Percentiles rank a stretch among this genome's conserved stretches.
Evolutionary conservation across 2,329 filamentous ascomycete species (phyloP).

Genomic region (Ophiostoma perfectum): DNA sequence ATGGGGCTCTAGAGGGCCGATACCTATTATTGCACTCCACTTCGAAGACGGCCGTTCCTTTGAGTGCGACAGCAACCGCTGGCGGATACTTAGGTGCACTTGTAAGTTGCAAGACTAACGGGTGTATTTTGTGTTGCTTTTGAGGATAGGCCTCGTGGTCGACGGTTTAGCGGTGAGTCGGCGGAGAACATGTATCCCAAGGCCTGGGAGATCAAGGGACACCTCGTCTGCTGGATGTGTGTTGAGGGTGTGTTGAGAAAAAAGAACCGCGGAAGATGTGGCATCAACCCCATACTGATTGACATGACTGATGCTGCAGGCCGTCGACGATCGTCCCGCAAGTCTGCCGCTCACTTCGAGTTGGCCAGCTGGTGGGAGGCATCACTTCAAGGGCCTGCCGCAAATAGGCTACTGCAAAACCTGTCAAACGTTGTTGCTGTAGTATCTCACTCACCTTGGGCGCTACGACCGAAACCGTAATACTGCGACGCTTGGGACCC

Average conservation of each 20-base stretch:
- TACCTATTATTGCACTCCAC: constrained; percentile 5
- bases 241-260: neutral
- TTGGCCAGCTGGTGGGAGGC: neutral
- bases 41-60: neutral
- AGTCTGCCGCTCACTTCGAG: neutral
- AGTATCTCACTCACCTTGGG: neutral
- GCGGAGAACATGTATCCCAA: neutral
- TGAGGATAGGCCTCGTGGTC: neutral
- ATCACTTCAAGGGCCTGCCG: no score
- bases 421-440: no score
- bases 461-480: neutral
- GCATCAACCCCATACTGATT: neutral
- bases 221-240: neutral
- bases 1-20: neutral
- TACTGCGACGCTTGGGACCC: neutral
- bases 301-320: neutral
- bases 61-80: constrained; percentile 1
- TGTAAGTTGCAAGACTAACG: neutral
- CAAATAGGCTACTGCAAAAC: no score
- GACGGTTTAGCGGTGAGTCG: neutral
- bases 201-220: neutral
- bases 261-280: neutral
- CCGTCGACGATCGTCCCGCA: neutral
- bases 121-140: no score
- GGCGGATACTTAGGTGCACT: neutral